Conservation (phyloP, 2,329 filamentous ascomycete species). For the Penicillium freii region DNA sequence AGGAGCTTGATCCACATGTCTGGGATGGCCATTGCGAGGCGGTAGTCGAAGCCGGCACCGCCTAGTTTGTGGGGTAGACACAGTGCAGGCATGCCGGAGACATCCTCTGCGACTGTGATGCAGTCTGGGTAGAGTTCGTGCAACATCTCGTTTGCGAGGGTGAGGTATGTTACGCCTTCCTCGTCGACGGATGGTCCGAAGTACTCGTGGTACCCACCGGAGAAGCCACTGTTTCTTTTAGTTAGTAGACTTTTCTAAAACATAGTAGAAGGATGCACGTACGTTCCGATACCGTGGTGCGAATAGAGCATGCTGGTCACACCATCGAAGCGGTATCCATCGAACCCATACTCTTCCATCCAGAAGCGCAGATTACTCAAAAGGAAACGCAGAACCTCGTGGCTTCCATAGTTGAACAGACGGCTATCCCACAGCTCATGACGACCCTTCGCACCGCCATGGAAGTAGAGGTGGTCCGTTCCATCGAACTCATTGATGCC, state of each 20-base stretch:
- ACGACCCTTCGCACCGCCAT: constrained; percentile 75
- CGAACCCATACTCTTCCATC: constrained; percentile 98
- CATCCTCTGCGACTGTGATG: constrained; percentile 94
- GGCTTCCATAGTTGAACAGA: constrained; percentile 92
- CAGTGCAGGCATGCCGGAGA: constrained; percentile 97
- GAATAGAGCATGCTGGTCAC: constrained; percentile 97
- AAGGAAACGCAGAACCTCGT: constrained; percentile 93
- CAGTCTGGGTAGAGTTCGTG: constrained; percentile 82
- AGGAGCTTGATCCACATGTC: constrained; percentile 99
- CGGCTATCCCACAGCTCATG: constrained; percentile 96
- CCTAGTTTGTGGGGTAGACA: constrained; percentile 82
- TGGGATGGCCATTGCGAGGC: constrained; percentile 94
- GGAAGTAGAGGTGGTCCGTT: constrained; percentile 94
- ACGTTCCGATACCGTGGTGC: constrained; percentile 97
- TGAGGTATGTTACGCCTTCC: constrained; percentile 90
- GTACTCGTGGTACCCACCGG: constrained; percentile 96
- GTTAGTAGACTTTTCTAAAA: not conserved
- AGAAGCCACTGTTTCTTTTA: constrained; percentile 69
- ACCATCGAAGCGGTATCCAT: constrained; percentile 96
- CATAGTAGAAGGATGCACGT: constrained; percentile 42
- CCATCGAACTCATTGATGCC: constrained; percentile 96
- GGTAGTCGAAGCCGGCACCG: constrained; percentile 94
- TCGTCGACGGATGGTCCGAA: constrained; percentile 87
- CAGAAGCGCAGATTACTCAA: constrained; percentile 95
- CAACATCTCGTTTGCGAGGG: constrained; percentile 94